phyloP scores from a whole-genome alignment of 2,329 filamentous ascomycete genomes.

The Torrubiellomyces zombiae region DNA sequence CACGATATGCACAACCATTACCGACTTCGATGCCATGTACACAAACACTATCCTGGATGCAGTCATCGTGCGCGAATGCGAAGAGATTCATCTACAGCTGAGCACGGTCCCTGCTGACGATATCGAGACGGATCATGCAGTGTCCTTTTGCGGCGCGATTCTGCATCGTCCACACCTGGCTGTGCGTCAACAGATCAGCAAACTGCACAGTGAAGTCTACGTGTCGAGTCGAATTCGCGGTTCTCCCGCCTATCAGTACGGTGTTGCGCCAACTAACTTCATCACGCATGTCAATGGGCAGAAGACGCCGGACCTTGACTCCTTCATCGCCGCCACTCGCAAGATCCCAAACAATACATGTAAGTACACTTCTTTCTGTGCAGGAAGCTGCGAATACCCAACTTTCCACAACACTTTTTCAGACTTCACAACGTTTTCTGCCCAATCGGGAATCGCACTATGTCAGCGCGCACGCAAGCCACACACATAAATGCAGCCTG shows the following conservation, averaged over 20 bases:
- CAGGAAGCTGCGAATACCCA: too few species aligned
- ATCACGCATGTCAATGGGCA: constrained; percentile 90
- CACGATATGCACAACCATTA: constrained; percentile 82
- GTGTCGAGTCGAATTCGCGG: constrained; percentile 75
- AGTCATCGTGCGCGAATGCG: constrained; percentile 68
- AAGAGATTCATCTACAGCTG: constrained; percentile 61
- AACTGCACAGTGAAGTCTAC: constrained; percentile 91
- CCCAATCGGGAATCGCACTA: background rate
- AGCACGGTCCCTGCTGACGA: constrained; percentile 78
- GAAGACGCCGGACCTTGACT: constrained; percentile 63
- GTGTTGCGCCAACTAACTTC: constrained; percentile 90
- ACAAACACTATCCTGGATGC: constrained; percentile 69
- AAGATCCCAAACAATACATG: constrained; percentile 91
- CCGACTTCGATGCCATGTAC: constrained; percentile 94
- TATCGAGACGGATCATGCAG: constrained; percentile 78
- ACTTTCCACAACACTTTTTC: too few species aligned
- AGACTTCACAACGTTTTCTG: too few species aligned
- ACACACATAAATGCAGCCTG: too few species aligned
- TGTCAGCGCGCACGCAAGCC: too few species aligned
- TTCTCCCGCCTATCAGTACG: constrained; percentile 76
- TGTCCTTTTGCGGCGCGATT: constrained; percentile 90
- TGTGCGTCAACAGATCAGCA: constrained; percentile 91
- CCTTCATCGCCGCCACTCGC: constrained; percentile 66
- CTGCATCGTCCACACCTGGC: constrained; percentile 89
- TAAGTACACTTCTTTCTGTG: constrained; percentile 21